Evolutionary conservation across 2,329 filamentous ascomycete genomes (phyloP).

Genomic region (Elsinoe batatas): DNA sequence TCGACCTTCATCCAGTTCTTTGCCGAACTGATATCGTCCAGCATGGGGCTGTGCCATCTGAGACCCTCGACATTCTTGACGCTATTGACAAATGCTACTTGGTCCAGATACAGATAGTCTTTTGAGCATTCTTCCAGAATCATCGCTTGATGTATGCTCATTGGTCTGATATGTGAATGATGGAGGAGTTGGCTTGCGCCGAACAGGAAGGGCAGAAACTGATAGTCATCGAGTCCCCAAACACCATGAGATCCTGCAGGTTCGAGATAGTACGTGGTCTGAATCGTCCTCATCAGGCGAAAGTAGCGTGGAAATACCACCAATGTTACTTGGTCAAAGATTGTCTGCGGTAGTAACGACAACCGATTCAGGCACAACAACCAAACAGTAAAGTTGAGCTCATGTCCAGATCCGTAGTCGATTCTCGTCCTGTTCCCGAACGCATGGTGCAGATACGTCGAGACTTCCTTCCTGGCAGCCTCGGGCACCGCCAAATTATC

Average conservation of each 20-base stretch:
- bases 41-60: constrained; percentile 95
- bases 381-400: constrained; percentile 96
- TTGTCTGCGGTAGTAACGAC: constrained; percentile 48
- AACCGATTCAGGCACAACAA: constrained; percentile 86
- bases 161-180: constrained; percentile 49
- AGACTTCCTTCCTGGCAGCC: constrained; percentile 52
- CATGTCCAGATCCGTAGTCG: constrained; percentile 95
- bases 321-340: constrained; percentile 67
- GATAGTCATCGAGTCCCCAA: constrained; percentile 45
- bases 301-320: constrained; percentile 76
- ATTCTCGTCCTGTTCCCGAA: constrained; percentile 82
- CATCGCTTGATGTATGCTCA: constrained; percentile 72
- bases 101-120: constrained; percentile 84
- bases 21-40: constrained; percentile 89
- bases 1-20: constrained; percentile 90
- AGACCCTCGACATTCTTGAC: constrained; percentile 93
- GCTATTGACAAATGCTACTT: constrained; percentile 87
- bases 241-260: constrained; percentile 50
- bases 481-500: constrained; percentile 45
- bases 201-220: constrained; percentile 44
- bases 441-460: constrained; percentile 69
- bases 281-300: constrained; percentile 73
- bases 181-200: constrained; percentile 48
- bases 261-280: constrained; percentile 91
- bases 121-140: constrained; percentile 75